Evolutionary conservation across 768 basidiomycete species (phyloP).

Genomic region (Sutorius australiensis): DNA sequence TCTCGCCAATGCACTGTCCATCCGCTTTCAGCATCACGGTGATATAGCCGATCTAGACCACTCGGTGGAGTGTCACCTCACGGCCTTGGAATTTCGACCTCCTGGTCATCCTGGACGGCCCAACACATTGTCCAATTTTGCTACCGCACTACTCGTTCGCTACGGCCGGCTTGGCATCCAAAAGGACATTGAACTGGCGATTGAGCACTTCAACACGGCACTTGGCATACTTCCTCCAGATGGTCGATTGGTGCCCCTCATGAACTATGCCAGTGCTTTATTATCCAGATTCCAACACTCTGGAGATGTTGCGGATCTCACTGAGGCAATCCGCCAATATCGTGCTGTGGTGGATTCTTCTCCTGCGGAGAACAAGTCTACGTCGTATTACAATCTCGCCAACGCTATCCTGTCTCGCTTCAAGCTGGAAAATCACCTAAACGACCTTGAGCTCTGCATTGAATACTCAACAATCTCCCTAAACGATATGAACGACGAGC

Average conservation of each 20-base stretch:
- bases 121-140: constrained; percentile 27
- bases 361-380: constrained; percentile 15
- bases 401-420: constrained; percentile 30
- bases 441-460: constrained; percentile 24
- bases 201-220: constrained; percentile 22
- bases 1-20: constrained; percentile 26
- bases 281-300: constrained; percentile 24
- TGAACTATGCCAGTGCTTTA: constrained; percentile 31
- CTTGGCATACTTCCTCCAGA: constrained; percentile 18
- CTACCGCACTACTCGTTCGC: constrained; percentile 25
- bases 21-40: constrained; percentile 26
- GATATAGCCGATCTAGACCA: constrained; percentile 26
- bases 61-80: constrained; percentile 26
- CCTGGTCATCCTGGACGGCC: constrained; percentile 24
- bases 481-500: constrained; percentile 9
- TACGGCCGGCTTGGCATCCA: constrained; percentile 21
- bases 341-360: constrained; percentile 17
- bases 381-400: constrained; percentile 28
- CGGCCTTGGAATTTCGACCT: constrained; percentile 26
- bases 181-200: constrained; percentile 30
- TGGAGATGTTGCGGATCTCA: constrained; percentile 21
- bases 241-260: constrained; percentile 19
- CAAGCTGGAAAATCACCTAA: constrained; percentile 16
- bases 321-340: constrained; percentile 24
- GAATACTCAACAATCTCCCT: constrained; percentile 19